Evolutionary conservation across 192 early-diverging fungal genomes (phyloP), one percentile per base, ranked within the genome.

Genomic region (Neocallimastix lanati): DNA sequence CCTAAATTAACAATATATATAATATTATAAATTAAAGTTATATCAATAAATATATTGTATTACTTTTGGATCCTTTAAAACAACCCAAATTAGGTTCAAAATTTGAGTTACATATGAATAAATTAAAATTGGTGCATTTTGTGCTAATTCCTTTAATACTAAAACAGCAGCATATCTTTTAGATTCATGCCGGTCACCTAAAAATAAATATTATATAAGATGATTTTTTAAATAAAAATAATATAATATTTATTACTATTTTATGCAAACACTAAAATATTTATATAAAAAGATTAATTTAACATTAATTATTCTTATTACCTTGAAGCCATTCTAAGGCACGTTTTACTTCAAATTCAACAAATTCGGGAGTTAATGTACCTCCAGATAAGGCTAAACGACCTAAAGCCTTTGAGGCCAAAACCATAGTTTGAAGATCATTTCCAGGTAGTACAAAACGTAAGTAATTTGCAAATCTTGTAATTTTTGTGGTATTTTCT

Each of bases 241-340:
- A n/a, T n/a, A n/a, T n/a, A n/a, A n/a, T n/a, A n/a, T n/a, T n/a
- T n/a, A n/a, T n/a, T n/a, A n/a, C n/a, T n/a, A n/a, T n/a, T n/a
- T n/a, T n/a, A n/a, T n/a, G n/a, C n/a, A n/a, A n/a, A n/a, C n/a
- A n/a, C n/a, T n/a, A n/a, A n/a, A n/a, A n/a, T n/a, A n/a, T n/a
- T n/a, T n/a, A n/a, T n/a, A n/a, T n/a, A n/a, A n/a, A n/a, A n/a
- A n/a, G n/a, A n/a, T n/a, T n/a, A n/a, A n/a, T n/a, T n/a, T n/a
- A n/a, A n/a, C n/a, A n/a, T n/a, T n/a, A n/a, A n/a, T n/a, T n/a
- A n/a, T n/a, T 27, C 33, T 78, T 15, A 29, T n/a, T 87, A 92
- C 92, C 92, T 85, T 94, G 93, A 76, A 95, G 84, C 92, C 92
- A 94, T 83, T 95, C 94, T 79, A 95, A 80, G 7, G 93, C 93